phyloP scores from a whole-genome alignment of 345 rosid species.

The Streptanthus diversifolius region DNA sequence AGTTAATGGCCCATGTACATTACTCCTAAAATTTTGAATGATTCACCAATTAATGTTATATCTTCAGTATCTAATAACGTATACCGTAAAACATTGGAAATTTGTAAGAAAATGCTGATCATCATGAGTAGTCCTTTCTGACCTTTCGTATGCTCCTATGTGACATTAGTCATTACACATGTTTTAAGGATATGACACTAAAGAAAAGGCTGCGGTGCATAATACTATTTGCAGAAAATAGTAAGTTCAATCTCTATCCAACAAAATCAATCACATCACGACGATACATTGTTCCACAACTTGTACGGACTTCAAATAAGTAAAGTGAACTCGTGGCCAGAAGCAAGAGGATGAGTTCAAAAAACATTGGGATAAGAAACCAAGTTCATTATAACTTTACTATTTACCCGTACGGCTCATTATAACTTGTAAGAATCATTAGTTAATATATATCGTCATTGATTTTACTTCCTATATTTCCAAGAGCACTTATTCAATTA shows the following conservation, averaged over 20 bases:
- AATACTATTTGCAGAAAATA: not conserved
- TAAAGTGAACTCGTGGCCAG: not conserved
- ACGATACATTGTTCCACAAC: not conserved
- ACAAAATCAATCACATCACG: constrained; percentile 13
- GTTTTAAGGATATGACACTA: not conserved
- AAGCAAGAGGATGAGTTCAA: not conserved
- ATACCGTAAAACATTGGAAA: not conserved
- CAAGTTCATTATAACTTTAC: not conserved
- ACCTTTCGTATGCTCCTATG: not conserved
- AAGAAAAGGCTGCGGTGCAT: not conserved
- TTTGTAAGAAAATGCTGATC: not conserved
- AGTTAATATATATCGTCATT: constrained; percentile 15
- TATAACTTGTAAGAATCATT: constrained; percentile 16
- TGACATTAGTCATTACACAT: not conserved
- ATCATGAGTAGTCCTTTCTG: not conserved
- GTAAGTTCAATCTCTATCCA: not conserved
- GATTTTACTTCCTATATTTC: not conserved
- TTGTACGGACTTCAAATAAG: not conserved
- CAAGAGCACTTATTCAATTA: not conserved
- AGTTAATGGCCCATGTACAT: too few relatives aligned
- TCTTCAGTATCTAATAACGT: too few relatives aligned
- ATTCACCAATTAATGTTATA: not conserved
- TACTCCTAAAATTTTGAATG: not conserved
- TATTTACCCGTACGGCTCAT: constrained; percentile 10
- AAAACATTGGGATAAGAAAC: not conserved